phyloP scores from a whole-genome alignment of 306 rosid species.

The Sicyos edulis region DNA sequence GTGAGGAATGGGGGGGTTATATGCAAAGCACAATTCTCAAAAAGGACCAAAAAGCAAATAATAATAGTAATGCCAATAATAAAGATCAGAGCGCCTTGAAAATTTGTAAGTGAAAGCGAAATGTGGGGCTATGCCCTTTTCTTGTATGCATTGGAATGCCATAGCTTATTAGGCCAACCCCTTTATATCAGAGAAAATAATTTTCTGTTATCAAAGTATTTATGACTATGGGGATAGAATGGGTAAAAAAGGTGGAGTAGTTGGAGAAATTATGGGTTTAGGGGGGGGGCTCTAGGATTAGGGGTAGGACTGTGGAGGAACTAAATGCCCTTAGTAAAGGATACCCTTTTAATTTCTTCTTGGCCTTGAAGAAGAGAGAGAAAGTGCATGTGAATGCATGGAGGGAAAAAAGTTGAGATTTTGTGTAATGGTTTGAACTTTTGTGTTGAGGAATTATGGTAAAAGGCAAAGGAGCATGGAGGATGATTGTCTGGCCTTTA shows the following conservation, averaged over 20 bases:
- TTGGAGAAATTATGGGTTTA: conserved; percentile 26
- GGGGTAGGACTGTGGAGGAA: conserved; percentile 20
- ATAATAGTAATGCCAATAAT: conserved; percentile 48
- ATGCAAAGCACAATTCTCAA: conserved; percentile 55
- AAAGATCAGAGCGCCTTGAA: conserved; percentile 30
- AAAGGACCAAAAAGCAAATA: conserved; percentile 38
- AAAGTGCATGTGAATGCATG: conserved; percentile 43
- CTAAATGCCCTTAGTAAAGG: neutral
- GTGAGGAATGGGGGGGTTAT: conserved; percentile 20
- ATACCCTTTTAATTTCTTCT: neutral
- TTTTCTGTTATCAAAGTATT: conserved; percentile 2
- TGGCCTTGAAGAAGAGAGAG: conserved; percentile 34
- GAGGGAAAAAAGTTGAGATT: conserved; percentile 39
- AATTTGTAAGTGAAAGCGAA: conserved; percentile 47
- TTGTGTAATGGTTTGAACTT: conserved; percentile 13
- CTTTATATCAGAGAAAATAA: conserved; percentile 14
- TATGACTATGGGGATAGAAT: neutral
- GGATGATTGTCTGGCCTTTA: conserved; percentile 13
- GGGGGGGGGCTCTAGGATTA: conserved; percentile 2
- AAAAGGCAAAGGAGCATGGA: neutral
- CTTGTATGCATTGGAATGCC: conserved; percentile 34
- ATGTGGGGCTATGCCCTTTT: conserved; percentile 27
- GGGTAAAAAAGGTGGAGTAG: conserved; percentile 24
- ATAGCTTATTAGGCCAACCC: neutral
- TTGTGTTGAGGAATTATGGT: neutral